Base-by-base conservation (phyloP, 2,329 filamentous ascomycete genomes). In the Xenosphaeropsis pyriputrescens region DNA sequence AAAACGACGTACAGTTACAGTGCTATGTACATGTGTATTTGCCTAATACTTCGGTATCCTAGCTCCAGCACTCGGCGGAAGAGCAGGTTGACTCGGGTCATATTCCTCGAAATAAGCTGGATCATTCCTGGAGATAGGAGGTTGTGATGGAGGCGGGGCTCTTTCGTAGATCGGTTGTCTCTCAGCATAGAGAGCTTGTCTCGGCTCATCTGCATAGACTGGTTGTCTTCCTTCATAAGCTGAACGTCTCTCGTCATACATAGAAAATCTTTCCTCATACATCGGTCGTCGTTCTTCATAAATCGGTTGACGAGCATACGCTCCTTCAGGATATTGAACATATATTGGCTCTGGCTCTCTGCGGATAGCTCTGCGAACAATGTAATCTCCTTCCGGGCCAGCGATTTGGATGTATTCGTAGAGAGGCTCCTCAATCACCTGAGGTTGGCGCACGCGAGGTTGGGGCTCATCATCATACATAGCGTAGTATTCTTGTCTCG, bases 341-440 rank as follows among this genome's bases (percentile, higher is more conserved):
- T 55, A 53, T n/a, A 52, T 34, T 2, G 50, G 43, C 35, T 58
- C 55, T 32, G 51, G 45, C 18, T 56, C 55, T 19, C 53, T 50
- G 31, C 50, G 49, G 17, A 63, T 44, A 4, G 64, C 63, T 18
- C 63, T 58, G 30, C 60, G 57, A 38, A 68, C 57, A 41, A 63
- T 61, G 42, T 68, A 70, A 35, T 64, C 57, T 9, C 65, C 65
- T 15, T 59, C 51, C 2, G 59, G 53, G 45, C 65, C 62, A 11
- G 57, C 55, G 6, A 66, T 59, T 30, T 63, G 59, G 26, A 71
- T 57, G 9, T 67, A 53, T 46, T 71, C 67, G 41, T 62, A 63
- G 35, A 26, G 22, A 26, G 22, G 22, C 22, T 19, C 18, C 8
- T 19, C 18, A 19, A 19, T 5, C 5, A 19, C 18, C 18, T 19